Percentiles rank a stretch among this genome's conserved stretches.
phyloP scores from a whole-genome alignment of 2,329 filamentous ascomycete species.

The Sclerotinia trifoliorum region DNA sequence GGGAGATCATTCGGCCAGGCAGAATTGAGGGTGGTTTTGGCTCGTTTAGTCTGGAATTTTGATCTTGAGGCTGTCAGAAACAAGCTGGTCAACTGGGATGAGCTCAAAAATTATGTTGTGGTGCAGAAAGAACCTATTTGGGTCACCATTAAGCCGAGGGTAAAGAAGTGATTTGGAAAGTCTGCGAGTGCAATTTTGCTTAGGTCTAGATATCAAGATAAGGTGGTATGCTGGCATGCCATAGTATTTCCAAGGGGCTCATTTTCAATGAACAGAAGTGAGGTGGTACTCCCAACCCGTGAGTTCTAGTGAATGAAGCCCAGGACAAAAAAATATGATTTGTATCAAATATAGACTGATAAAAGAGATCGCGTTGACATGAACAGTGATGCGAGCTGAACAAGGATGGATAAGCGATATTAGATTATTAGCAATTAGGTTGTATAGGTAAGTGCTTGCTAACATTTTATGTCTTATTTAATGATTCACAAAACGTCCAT shows the following conservation, averaged over 20 bases:
- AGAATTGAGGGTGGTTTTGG: neutral
- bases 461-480: too few species aligned
- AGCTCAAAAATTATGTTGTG: neutral
- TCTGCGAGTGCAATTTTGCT: neutral
- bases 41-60: neutral
- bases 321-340: too few species aligned
- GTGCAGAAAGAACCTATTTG: neutral
- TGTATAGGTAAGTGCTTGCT: too few species aligned
- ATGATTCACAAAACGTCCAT: too few species aligned
- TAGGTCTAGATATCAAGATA: neutral
- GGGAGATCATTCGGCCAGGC: neutral
- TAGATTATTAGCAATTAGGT: too few species aligned
- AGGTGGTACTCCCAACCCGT: too few species aligned
- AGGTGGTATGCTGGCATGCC: neutral
- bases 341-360: too few species aligned
- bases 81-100: neutral
- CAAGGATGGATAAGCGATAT: too few species aligned
- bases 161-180: neutral
- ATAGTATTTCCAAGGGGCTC: neutral
- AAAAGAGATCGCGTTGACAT: too few species aligned
- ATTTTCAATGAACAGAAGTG: neutral
- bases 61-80: neutral
- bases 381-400: too few species aligned
- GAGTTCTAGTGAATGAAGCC: too few species aligned
- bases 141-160: neutral